These are phyloP conservation scores for Claviceps sp. DNA, from an alignment of 2,329 filamentous ascomycete genomes.

Conservation along the genomic window DNA sequence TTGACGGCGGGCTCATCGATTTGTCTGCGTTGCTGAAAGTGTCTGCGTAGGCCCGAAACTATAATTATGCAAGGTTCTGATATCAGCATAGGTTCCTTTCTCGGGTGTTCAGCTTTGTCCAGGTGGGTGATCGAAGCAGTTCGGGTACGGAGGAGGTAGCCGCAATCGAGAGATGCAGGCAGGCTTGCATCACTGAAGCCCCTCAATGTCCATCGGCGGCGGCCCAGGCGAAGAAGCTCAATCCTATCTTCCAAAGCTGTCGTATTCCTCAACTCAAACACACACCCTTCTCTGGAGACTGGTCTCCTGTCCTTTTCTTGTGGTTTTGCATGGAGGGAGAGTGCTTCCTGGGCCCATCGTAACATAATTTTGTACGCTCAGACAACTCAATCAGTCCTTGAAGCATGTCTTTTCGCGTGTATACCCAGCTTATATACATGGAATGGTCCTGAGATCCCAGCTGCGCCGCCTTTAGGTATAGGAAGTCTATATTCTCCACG, in stretches of 20 bases:
- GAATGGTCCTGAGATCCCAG: neutral
- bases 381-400: slow-evolving; percentile 1
- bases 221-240: neutral
- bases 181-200: neutral
- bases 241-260: neutral
- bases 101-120: slow-evolving; percentile 10
- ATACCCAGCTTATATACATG: slow-evolving; percentile 1
- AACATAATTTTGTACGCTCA: slow-evolving; percentile 1
- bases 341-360: neutral
- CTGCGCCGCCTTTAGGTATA: neutral
- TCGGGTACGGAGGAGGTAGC: slow-evolving; percentile 7
- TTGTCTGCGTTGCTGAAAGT: slow-evolving; percentile 32
- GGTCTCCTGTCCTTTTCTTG: neutral
- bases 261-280: neutral
- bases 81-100: slow-evolving; percentile 5
- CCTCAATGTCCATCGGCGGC: neutral
- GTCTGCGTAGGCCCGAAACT: slow-evolving; percentile 49
- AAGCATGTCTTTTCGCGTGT: neutral
- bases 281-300: neutral
- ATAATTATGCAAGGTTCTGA: slow-evolving; percentile 3
- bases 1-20: slow-evolving; percentile 42
- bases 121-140: slow-evolving; percentile 2
- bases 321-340: neutral
- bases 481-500: slow-evolving; percentile 8
- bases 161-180: neutral